These are phyloP conservation scores for Penicillium sp. DNA, from an alignment of 2,329 filamentous ascomycete genomes.

Conservation along the genomic window DNA sequence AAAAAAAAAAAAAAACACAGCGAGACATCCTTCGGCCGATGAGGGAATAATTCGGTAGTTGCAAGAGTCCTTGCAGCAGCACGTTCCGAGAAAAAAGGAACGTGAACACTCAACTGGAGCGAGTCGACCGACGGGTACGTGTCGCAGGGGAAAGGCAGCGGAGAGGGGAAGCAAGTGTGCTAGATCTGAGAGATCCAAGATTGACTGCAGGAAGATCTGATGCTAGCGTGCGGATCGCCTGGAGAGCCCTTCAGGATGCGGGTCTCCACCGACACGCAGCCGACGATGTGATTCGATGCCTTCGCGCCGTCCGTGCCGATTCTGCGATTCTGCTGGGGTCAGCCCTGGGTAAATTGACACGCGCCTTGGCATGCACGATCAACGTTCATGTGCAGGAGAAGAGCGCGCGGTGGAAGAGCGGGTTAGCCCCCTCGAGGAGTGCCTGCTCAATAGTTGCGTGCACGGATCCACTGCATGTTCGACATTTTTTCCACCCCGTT, in stretches of 20 bases:
- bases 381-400: constrained; percentile 17
- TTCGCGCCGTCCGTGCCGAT: constrained; percentile 5
- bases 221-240: constrained; percentile 19
- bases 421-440: constrained; percentile 18
- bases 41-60: constrained; percentile 7
- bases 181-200: constrained; percentile 22
- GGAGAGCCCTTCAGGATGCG: constrained; percentile 5
- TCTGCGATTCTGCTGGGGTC: background rate
- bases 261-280: constrained; percentile 9
- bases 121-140: constrained; percentile 4
- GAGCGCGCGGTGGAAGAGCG: constrained; percentile 1
- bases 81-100: constrained; percentile 19
- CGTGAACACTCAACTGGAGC: constrained; percentile 7
- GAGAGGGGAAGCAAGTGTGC: no score
- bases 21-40: constrained; percentile 15
- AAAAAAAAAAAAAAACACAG: constrained; percentile 1
- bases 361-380: constrained; percentile 18
- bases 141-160: background rate
- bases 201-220: constrained; percentile 21
- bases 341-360: constrained; percentile 8
- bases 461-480: constrained; percentile 21
- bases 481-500: constrained; percentile 5
- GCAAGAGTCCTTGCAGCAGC: constrained; percentile 23
- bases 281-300: constrained; percentile 6
- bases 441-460: constrained; percentile 26